Percentiles rank a stretch among this genome's conserved stretches.
phyloP scores from a whole-genome alignment of 1,284 basidiomycete genomes.

The Microbotryum saponariae region DNA sequence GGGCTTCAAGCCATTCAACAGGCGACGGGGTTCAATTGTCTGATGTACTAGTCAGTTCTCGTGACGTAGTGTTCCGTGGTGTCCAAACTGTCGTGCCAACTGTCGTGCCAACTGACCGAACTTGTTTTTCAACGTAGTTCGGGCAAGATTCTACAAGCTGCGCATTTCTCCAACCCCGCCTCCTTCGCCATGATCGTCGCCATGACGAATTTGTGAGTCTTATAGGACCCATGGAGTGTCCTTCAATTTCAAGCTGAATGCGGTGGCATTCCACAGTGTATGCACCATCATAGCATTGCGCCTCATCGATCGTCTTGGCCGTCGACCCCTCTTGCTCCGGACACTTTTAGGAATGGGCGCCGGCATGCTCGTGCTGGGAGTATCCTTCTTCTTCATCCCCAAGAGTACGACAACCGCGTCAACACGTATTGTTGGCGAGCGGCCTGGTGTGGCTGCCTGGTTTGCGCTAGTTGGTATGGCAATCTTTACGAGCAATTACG shows the following conservation, averaged over 20 bases:
- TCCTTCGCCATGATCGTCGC: slow-evolving; percentile 70
- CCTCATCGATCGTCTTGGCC: slow-evolving; percentile 67
- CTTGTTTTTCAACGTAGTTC: not conserved
- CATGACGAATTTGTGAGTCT: slow-evolving; percentile 51
- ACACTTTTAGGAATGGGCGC: slow-evolving; percentile 69
- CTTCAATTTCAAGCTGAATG: slow-evolving; percentile 51
- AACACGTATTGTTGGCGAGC: not conserved
- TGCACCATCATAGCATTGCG: slow-evolving; percentile 51
- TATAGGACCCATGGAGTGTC: too few species aligned
- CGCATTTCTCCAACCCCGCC: slow-evolving; percentile 70
- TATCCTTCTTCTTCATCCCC: slow-evolving; percentile 66
- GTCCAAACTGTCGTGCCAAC: not conserved
- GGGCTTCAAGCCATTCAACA: slow-evolving; percentile 76
- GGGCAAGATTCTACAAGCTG: slow-evolving; percentile 65
- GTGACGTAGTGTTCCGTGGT: not conserved
- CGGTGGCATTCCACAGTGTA: slow-evolving; percentile 47
- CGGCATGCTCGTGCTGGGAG: slow-evolving; percentile 59
- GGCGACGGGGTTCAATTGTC: slow-evolving; percentile 52
- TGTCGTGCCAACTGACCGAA: not conserved
- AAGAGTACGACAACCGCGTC: slow-evolving; percentile 47
- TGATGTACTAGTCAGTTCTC: slow-evolving; percentile 47
- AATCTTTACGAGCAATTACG: slow-evolving; percentile 52
- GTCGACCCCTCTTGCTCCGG: slow-evolving; percentile 67
- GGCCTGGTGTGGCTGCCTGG: slow-evolving; percentile 49
- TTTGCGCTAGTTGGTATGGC: slow-evolving; percentile 62